Conservation (phyloP, 2,329 filamentous ascomycete species). For the Alternaria solani region DNA sequence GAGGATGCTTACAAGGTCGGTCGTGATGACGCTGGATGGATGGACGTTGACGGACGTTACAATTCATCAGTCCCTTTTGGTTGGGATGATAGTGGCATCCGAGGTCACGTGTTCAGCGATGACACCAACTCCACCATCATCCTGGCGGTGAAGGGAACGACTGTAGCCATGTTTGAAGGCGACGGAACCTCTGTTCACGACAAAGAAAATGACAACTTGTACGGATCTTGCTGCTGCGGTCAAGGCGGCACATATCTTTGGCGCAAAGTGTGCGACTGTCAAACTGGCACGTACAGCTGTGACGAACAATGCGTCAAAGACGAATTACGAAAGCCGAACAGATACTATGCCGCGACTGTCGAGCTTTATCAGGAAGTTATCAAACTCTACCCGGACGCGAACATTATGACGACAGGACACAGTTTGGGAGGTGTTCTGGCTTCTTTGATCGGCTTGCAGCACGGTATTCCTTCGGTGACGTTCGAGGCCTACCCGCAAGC, state of each 20-base stretch:
- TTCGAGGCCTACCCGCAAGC: constrained; percentile 50
- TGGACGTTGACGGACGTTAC: constrained; percentile 43
- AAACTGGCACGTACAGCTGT: constrained; percentile 46
- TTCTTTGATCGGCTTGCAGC: constrained; percentile 45
- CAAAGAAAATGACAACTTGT: constrained; percentile 50
- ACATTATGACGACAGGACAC: constrained; percentile 47
- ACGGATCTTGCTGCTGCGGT: constrained; percentile 48
- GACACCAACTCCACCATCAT: constrained; percentile 45
- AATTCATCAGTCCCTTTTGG: constrained; percentile 46
- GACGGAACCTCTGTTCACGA: constrained; percentile 48
- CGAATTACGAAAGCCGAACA: constrained; percentile 43
- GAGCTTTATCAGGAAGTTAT: constrained; percentile 46
- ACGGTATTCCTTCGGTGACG: constrained; percentile 43
- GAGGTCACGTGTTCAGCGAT: constrained; percentile 48
- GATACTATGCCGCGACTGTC: constrained; percentile 43
- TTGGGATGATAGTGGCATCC: constrained; percentile 49
- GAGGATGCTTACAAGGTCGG: constrained; percentile 49
- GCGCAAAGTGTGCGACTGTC: constrained; percentile 47
- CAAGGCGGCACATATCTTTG: constrained; percentile 48
- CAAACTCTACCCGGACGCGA: constrained; percentile 44
- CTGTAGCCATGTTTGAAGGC: constrained; percentile 47
- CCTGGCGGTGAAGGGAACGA: constrained; percentile 47
- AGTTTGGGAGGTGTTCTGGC: constrained; percentile 48
- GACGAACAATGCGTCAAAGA: constrained; percentile 46
- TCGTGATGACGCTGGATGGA: constrained; percentile 45